Evolutionary conservation across 805 yeast genomes (phyloP).

Genomic region (Cyberlindnera veronae): DNA sequence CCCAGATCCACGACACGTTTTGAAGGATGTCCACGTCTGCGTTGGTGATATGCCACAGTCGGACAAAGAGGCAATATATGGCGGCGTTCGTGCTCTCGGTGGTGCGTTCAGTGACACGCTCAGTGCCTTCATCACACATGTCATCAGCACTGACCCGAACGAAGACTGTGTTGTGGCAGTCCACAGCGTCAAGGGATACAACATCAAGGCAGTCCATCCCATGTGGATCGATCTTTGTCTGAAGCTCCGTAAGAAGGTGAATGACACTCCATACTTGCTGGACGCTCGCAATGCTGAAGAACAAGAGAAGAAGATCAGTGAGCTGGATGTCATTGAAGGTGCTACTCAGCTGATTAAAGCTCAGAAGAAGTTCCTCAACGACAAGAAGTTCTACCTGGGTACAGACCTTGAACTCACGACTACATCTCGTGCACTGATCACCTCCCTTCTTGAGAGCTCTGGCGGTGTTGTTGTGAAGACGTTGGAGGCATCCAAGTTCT

Average conservation of each 20-base stretch:
- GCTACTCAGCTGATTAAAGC: slow-evolving; percentile 10
- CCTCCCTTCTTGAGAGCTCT: slow-evolving; percentile 41
- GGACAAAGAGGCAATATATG: slow-evolving; percentile 64
- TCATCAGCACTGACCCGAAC: slow-evolving; percentile 55
- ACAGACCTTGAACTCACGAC: slow-evolving; percentile 54
- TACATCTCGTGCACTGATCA: slow-evolving; percentile 37
- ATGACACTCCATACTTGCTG: slow-evolving; percentile 48
- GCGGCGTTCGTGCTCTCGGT: slow-evolving; percentile 68
- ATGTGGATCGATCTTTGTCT: slow-evolving; percentile 78
- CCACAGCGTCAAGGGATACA: slow-evolving; percentile 34
- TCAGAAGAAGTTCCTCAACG: slow-evolving; percentile 33
- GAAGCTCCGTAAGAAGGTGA: slow-evolving; percentile 44
- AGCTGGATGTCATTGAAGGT: slow-evolving; percentile 13
- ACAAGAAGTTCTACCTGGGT: slow-evolving; percentile 48
- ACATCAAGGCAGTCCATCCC: slow-evolving; percentile 64
- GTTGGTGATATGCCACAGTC: slow-evolving; percentile 54
- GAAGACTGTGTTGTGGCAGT: slow-evolving; percentile 59
- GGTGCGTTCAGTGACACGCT: slow-evolving; percentile 64
- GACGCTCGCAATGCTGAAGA: slow-evolving; percentile 13
- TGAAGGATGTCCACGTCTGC: slow-evolving; percentile 60
- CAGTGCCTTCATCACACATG: slow-evolving; percentile 74
- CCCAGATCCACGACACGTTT: slow-evolving; percentile 65
- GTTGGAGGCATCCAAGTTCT: slow-evolving; percentile 39
- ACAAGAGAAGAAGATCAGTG: slow-evolving; percentile 7
- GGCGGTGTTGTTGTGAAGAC: slow-evolving; percentile 49